Evolutionary conservation across 73 alveolate species (phyloP).

Genomic region (Paramecium biaurelia): DNA sequence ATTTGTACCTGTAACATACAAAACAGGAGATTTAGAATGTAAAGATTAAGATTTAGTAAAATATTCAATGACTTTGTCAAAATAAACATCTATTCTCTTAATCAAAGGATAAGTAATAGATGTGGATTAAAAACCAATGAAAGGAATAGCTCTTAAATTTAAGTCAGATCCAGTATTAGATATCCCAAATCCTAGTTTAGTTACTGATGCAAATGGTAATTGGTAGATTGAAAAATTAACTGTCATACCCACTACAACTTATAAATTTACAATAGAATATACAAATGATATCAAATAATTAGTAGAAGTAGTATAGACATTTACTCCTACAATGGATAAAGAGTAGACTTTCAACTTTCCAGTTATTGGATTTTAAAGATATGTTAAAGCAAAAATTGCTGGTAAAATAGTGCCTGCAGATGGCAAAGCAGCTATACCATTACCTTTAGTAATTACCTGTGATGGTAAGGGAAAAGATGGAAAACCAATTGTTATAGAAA

Average conservation of each 20-base stretch:
- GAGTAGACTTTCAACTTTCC: not conserved
- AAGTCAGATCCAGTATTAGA: not conserved
- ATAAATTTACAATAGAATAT: not conserved
- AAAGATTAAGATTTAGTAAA: constrained; percentile 9
- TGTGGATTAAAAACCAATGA: not conserved
- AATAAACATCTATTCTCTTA: not conserved
- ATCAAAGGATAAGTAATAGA: constrained; percentile 15
- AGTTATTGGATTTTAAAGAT: not conserved
- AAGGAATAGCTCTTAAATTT: not conserved
- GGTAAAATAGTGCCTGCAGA: not conserved
- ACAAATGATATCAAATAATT: not conserved
- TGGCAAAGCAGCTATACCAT: not conserved
- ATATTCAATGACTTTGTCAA: not conserved
- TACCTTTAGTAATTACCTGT: not conserved
- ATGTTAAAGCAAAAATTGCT: constrained; percentile 10
- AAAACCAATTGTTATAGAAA: constrained; percentile 17
- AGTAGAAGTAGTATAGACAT: not conserved
- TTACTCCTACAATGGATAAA: not conserved
- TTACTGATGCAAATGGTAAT: not conserved
- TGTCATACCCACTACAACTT: not conserved
- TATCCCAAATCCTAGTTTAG: not conserved
- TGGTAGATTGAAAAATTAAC: constrained; percentile 12
- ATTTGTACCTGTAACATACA: constrained; percentile 1
- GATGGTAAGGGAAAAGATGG: constrained; percentile 49
- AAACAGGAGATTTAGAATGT: not conserved